Evolutionary conservation across 2,329 filamentous ascomycete genomes (phyloP), one percentile per base, ranked within the genome.

Genomic region (Alternaria triticimaculans): DNA sequence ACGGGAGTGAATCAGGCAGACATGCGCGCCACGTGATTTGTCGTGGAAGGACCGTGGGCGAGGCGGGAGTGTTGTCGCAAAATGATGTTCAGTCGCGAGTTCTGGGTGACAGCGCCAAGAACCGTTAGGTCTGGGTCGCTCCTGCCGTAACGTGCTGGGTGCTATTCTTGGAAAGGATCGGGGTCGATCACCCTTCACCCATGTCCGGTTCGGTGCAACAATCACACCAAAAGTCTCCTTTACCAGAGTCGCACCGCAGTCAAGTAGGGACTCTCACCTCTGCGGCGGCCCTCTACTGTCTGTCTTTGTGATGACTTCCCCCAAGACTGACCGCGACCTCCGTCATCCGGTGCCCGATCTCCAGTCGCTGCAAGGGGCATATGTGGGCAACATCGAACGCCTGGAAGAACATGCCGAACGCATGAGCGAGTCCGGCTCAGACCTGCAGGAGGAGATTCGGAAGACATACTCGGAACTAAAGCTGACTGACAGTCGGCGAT

Each of bases 401-500:
- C 87, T 94, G 66, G 92, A 95, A 80, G 89, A 90, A 68, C 90
- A 89, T 11, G 92, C 92, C 53, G 91, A 94, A 80, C 87, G 89
- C 68, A 84, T 94, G 78, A 92, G 90, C 70, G 87, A 87, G 82
- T 90, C 89, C 60, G 85, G 85, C 50, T 92, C 89, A 66, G 92
- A 92, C 65, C 91, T 94, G 74, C 91, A 91, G 72, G 88, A 92
- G 82, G 91, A 92, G 70, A 94, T 94, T 72, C 87, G 90, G 63
- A 88, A 90, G 73, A 84, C 93, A 68, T 89, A 92, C 79, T 84
- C 88, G 64, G 89, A 92, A 79, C 83, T 92, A 75, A 92, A 92
- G 80, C 86, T 88, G 69, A 87, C 84, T 74, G 90, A 92, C 75
- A 92, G 89, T 75, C 85, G 87, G 65, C 85, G 87, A 62, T 90